phyloP scores from a whole-genome alignment of 2,329 filamentous ascomycete genomes.

The Microcyclosporella mali region DNA sequence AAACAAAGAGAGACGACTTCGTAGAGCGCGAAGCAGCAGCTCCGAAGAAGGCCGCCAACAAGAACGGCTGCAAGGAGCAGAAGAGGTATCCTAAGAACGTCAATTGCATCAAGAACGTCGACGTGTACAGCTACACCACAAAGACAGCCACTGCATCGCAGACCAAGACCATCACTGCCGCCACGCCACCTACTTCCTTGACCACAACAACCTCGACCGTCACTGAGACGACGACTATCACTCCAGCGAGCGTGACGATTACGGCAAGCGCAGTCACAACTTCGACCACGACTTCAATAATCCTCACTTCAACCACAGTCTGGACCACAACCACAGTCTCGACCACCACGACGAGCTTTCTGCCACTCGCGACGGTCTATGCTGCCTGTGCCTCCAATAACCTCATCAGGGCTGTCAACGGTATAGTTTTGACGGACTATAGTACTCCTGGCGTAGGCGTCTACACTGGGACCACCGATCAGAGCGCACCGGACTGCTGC shows the following conservation, averaged over 20 bases:
- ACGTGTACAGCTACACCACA: neutral
- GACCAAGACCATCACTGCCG: neutral
- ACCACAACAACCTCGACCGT: neutral
- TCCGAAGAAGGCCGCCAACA: neutral
- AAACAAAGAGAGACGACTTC: neutral
- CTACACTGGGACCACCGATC: neutral
- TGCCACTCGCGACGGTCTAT: constrained; percentile 23
- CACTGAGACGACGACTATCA: neutral
- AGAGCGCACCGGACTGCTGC: neutral
- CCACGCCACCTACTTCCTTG: neutral
- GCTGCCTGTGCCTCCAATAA: constrained; percentile 11
- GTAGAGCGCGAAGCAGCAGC: neutral
- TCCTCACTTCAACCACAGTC: constrained; percentile 14
- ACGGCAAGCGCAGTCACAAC: constrained; percentile 36
- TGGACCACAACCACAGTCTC: constrained; percentile 20
- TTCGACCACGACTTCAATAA: constrained; percentile 28
- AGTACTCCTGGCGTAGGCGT: neutral
- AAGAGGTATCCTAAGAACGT: neutral
- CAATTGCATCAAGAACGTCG: neutral
- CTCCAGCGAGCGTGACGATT: neutral
- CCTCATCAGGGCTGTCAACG: constrained; percentile 1
- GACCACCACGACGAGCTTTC: constrained; percentile 22
- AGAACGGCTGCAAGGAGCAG: neutral
- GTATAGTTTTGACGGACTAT: neutral
- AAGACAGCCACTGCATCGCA: neutral